Base-by-base conservation (phyloP, 768 basidiomycete genomes). In the Tulasnella sp. region DNA sequence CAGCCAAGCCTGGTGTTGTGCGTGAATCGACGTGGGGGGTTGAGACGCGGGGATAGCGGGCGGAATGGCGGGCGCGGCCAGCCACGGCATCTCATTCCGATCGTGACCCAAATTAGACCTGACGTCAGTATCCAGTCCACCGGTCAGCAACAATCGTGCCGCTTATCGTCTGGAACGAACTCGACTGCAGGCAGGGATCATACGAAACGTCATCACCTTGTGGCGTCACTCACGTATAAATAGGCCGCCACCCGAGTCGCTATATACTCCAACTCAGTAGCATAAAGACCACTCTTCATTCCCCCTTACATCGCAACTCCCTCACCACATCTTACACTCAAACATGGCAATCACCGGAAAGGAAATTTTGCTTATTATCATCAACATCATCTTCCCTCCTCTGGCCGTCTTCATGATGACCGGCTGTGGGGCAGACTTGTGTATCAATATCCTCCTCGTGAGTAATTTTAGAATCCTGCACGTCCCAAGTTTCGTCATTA, bases 351-450 rank as follows among this genome's bases (percentile, higher is more conserved):
- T 64, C 0, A 64, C 58, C 0, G 58, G 58, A 64, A 64, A 64
- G 12, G 71, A 72, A 7, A 72, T 72, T 34, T 25, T 72, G 2
- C 71, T 72, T 25, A 52, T 72, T 25, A 40, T 72, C 71, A 52
- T 72, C 71, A 79, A 78, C 25, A 79, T 81, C 73, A 42, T 81
- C 38, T 80, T 79, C 78, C 79, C 94, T 3, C 93, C 92, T 0
- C 71, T 72, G 29, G 45, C 71, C 45, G 80, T 79, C 8, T 80
- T 84, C 3, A 89, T 95, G 80, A 82, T 95, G 76, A 88, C 92
- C 0, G 94, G 94, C 42, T 96, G 94, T 82, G 88, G 90, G 78
- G 93, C 92, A 80, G 93, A 95, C 84, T 85, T 95, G 68, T 86
- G 94, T 80, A 93, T 96, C 83, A 95, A 92, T 83, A 88, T 95